Conservation (phyloP, 2,329 filamentous ascomycete species). For the Colletotrichum sp. region DNA sequence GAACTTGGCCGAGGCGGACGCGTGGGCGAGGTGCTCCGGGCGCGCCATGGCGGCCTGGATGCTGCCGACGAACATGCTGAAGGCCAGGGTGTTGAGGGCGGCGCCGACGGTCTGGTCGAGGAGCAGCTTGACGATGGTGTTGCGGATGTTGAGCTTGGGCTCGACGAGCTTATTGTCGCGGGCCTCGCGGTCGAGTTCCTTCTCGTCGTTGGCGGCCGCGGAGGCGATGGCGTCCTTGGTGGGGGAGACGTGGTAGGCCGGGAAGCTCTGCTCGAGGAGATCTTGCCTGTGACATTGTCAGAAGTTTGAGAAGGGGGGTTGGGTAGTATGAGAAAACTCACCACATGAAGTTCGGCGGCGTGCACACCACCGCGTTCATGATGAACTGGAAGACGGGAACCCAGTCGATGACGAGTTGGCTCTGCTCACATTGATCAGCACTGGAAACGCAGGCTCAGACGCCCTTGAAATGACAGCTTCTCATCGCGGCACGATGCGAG, state of each 20-base stretch:
- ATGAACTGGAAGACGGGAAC: conserved; percentile 78
- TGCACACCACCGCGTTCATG: conserved; percentile 73
- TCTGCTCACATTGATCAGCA: conserved; percentile 42
- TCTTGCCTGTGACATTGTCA: conserved; percentile 62
- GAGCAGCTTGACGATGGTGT: conserved; percentile 70
- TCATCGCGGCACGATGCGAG: background rate
- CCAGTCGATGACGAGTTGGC: conserved; percentile 66
- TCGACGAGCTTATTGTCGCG: conserved; percentile 44
- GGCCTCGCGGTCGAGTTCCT: conserved; percentile 41
- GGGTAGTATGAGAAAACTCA: conserved; percentile 33
- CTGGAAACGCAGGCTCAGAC: background rate
- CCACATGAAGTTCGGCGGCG: conserved; percentile 87
- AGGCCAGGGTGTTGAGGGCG: conserved; percentile 68
- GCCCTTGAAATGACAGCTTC: background rate
- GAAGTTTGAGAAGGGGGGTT: background rate
- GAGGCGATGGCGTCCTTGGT: conserved; percentile 42
- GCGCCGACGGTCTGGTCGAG: conserved; percentile 75
- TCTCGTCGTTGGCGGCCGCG: conserved; percentile 44
- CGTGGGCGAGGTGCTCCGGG: conserved; percentile 36
- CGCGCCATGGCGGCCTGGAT: conserved; percentile 55
- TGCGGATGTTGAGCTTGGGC: conserved; percentile 62
- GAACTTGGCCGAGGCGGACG: conserved; percentile 33
- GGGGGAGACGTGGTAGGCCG: conserved; percentile 61
- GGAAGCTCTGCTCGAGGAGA: conserved; percentile 77
- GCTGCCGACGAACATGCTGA: conserved; percentile 64